Percentiles rank a stretch among this genome's conserved stretches.
Evolutionary conservation across 129 eudicot species (phyloP).

Genomic region (Flaveria robusta): DNA sequence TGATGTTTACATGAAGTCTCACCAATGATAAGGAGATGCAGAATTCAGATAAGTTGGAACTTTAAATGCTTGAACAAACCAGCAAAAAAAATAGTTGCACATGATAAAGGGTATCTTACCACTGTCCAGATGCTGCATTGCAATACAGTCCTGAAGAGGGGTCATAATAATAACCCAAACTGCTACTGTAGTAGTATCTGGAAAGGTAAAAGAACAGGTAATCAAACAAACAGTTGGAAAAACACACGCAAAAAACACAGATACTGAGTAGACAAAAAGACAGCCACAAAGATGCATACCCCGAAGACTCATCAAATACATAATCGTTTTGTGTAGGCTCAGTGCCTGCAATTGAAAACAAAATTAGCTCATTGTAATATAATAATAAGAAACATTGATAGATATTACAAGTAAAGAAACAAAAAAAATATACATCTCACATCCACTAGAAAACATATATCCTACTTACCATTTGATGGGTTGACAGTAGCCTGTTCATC

Average conservation of each 20-base stretch:
- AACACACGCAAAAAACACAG: conserved; percentile 1
- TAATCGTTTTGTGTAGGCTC: conserved; percentile 63
- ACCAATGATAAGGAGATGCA: background rate
- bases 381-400: background rate
- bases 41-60: background rate
- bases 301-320: conserved; percentile 79
- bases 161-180: conserved; percentile 86
- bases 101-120: conserved; percentile 44
- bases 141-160: conserved; percentile 75
- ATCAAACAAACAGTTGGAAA: background rate
- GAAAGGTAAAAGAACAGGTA: background rate
- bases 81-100: background rate
- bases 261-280: background rate
- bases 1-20: conserved; percentile 15
- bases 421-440: background rate
- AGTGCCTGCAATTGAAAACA: conserved; percentile 45
- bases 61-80: background rate
- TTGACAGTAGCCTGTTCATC: conserved; percentile 48
- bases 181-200: conserved; percentile 97
- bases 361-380: background rate
- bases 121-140: conserved; percentile 79
- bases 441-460: background rate
- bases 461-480: conserved; percentile 40
- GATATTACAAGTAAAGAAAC: background rate
- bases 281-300: conserved; percentile 46